Conservation (phyloP, 2,329 filamentous ascomycete species). For the Exophiala lecanii-corni region DNA sequence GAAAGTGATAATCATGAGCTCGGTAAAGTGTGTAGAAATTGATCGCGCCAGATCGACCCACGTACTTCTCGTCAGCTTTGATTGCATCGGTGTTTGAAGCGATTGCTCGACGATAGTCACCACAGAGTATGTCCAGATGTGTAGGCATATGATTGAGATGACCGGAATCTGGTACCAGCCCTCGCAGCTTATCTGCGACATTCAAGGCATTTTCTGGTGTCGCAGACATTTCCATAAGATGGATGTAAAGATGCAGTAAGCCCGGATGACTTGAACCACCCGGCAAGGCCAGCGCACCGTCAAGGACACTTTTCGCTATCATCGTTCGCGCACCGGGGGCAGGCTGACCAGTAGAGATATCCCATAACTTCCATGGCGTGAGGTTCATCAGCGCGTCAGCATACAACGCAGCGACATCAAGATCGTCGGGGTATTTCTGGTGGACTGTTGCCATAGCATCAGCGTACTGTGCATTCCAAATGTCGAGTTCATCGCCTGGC, state of each 20-base stretch:
- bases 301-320: constrained; percentile 56
- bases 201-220: constrained; percentile 59
- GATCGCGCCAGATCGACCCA: constrained; percentile 53
- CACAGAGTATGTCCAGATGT: constrained; percentile 69
- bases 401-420: constrained; percentile 61
- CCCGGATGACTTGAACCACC: constrained; percentile 59
- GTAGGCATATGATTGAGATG: constrained; percentile 74
- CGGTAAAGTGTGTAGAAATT: constrained; percentile 77
- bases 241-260: constrained; percentile 69
- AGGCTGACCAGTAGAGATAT: constrained; percentile 55
- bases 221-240: constrained; percentile 72
- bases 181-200: constrained; percentile 58
- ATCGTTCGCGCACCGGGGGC: constrained; percentile 52
- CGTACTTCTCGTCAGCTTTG: constrained; percentile 62
- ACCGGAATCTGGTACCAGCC: constrained; percentile 63
- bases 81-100: constrained; percentile 64
- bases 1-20: constrained; percentile 69
- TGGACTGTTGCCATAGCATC: constrained; percentile 58
- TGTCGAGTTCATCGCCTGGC: constrained; percentile 46
- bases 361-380: constrained; percentile 62
- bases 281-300: constrained; percentile 50
- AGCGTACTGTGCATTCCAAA: constrained; percentile 58
- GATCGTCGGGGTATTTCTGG: constrained; percentile 48
- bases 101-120: constrained; percentile 65
- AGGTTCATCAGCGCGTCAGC: constrained; percentile 63